Percentiles rank a stretch among this genome's conserved stretches.
Conservation (phyloP, 805 yeast genomes). For the Pichia membranifaciens region DNA sequence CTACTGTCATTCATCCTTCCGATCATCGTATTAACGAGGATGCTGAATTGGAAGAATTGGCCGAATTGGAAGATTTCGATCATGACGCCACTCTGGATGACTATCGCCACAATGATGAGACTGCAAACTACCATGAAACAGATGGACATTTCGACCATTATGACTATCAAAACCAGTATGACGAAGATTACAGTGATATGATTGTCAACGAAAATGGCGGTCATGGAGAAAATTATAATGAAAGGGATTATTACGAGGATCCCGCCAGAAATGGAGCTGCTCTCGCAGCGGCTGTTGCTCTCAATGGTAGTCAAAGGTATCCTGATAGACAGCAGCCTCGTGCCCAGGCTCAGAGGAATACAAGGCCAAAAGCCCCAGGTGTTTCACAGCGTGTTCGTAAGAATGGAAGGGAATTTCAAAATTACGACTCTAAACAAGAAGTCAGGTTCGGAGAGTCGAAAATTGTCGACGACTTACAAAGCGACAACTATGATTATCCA, state of each 20-base stretch:
- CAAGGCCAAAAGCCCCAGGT: no score
- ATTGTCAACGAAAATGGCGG: neutral
- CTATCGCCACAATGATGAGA: neutral
- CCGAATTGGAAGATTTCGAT: constrained; percentile 18
- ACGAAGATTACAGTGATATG: no score
- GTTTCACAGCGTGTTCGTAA: neutral
- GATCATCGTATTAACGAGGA: constrained; percentile 17
- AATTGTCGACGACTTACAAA: neutral
- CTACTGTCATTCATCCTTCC: constrained; percentile 36
- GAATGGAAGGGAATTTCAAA: neutral
- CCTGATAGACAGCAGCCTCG: neutral
- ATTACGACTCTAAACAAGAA: neutral
- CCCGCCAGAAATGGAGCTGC: constrained; percentile 8
- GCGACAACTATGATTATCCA: constrained; percentile 6
- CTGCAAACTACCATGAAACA: neutral
- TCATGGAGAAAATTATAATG: neutral
- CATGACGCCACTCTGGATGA: constrained; percentile 25
- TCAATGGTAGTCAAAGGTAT: neutral
- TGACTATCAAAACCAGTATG: neutral
- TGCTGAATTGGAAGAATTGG: constrained; percentile 25
- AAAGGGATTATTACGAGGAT: neutral
- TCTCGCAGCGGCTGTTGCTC: constrained; percentile 12
- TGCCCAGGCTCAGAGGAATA: no score
- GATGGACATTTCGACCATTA: neutral
- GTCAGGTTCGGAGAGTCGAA: constrained; percentile 5